Conservation (phyloP, 257 asterid species). For the Agastache rugosa region DNA sequence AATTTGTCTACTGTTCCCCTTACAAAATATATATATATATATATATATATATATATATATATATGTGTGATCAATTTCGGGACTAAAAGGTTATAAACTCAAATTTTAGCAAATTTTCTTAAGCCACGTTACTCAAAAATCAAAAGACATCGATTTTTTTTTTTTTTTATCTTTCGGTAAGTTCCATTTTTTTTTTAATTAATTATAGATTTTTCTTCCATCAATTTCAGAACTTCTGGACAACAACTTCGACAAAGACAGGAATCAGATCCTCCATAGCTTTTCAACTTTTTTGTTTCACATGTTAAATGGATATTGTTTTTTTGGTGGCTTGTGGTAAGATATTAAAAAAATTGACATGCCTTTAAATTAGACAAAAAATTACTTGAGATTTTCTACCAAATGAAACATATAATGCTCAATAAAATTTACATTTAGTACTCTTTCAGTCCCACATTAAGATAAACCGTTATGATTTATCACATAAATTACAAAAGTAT, state of each 20-base stretch:
- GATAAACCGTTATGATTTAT: not conserved
- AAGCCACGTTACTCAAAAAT: not conserved
- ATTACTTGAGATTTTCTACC: too few species aligned
- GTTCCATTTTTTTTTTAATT: too few species aligned
- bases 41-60: too few species aligned
- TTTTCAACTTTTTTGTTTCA: not conserved
- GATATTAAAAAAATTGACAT: not conserved
- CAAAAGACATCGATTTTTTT: too few species aligned
- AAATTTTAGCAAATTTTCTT: not conserved
- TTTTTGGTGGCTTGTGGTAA: not conserved
- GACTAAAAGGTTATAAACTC: too few species aligned
- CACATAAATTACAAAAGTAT: not conserved
- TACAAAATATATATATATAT: too few species aligned
- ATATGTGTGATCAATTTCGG: too few species aligned
- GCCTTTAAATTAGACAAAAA: not conserved
- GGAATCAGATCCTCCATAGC: conserved; percentile 29
- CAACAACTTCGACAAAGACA: conserved; percentile 4
- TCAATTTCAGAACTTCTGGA: not conserved
- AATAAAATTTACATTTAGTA: too few species aligned
- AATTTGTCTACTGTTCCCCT: too few species aligned
- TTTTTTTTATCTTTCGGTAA: too few species aligned
- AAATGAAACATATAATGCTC: too few species aligned
- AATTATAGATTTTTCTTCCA: not conserved
- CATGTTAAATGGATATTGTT: not conserved
- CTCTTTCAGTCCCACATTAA: not conserved